Percentiles rank a stretch among this genome's conserved stretches.
Evolutionary conservation across 2,329 filamentous ascomycete genomes (phyloP).

Genomic region (Harringtonia aguacate): DNA sequence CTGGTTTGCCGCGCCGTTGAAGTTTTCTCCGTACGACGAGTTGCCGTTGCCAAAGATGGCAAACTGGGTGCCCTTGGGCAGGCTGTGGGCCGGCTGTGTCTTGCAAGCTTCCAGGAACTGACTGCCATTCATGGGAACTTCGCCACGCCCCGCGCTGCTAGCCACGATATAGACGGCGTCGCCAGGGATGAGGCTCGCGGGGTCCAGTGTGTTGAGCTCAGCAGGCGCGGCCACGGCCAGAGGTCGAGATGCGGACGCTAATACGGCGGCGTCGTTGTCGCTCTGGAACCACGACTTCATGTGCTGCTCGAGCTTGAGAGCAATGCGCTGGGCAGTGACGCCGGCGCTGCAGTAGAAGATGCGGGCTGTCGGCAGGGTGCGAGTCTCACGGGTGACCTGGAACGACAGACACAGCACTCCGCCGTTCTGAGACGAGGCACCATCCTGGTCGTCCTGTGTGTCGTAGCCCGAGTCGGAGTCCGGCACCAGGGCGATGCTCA

Average conservation of each 20-base stretch:
- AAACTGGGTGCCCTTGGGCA: background rate
- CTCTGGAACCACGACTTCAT: too few relatives aligned
- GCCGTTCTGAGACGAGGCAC: too few relatives aligned
- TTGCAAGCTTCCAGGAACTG: background rate
- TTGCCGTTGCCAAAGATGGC: slow-evolving; percentile 3
- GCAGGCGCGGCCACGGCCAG: background rate
- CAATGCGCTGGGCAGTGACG: slow-evolving; percentile 12
- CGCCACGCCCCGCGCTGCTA: slow-evolving; percentile 2
- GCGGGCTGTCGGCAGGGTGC: background rate
- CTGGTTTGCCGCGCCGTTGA: background rate
- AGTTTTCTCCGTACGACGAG: background rate
- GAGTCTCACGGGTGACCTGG: too few relatives aligned
- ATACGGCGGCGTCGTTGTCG: background rate
- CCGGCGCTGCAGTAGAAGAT: slow-evolving; percentile 15
- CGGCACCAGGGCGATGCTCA: too few relatives aligned
- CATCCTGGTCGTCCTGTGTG: too few relatives aligned
- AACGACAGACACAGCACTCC: too few relatives aligned
- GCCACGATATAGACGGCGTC: background rate
- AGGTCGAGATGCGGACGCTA: background rate
- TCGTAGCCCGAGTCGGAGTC: too few relatives aligned
- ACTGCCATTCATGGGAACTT: background rate
- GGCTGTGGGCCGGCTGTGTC: background rate
- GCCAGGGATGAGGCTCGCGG: background rate
- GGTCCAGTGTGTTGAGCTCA: background rate
- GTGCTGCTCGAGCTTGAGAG: slow-evolving; percentile 8